A percentile compares a stretch with the other conserved stretches of the same genome.
phyloP scores from a whole-genome alignment of 1,139 yeast species.

The Komagataea norvegica region DNA sequence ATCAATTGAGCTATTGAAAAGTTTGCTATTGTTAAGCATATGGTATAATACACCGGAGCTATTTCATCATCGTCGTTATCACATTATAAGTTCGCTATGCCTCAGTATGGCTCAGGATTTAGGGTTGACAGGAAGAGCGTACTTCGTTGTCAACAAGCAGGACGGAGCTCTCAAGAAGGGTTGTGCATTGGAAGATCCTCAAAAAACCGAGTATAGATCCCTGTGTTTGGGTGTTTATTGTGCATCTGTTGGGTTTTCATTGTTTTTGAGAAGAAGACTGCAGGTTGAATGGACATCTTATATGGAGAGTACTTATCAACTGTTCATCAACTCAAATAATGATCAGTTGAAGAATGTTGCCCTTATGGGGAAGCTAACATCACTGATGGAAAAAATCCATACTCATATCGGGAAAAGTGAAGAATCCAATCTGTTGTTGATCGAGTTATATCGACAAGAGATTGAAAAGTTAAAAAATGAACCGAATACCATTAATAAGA shows the following conservation, averaged over 20 bases:
- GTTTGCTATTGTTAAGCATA: conserved; percentile 54
- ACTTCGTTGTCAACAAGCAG: conserved; percentile 35
- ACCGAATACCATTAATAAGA: conserved; percentile 19
- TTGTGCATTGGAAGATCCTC: conserved; percentile 26
- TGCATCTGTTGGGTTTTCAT: conserved; percentile 47
- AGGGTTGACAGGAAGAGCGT: conserved; percentile 58
- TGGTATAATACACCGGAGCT: conserved; percentile 88
- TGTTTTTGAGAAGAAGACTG: conserved; percentile 49
- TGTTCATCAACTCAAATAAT: conserved; percentile 38
- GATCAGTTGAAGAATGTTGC: conserved; percentile 42
- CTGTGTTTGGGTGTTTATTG: conserved; percentile 46
- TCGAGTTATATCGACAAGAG: conserved; percentile 40
- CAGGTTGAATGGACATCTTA: conserved; percentile 44
- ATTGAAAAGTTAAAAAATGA: conserved; percentile 33
- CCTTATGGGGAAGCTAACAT: conserved; percentile 53
- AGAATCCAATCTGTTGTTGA: conserved; percentile 30
- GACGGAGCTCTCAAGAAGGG: conserved; percentile 35
- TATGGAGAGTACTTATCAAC: conserved; percentile 57
- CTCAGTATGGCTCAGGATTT: conserved; percentile 71
- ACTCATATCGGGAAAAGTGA: conserved; percentile 41
- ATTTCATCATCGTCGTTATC: conserved; percentile 73
- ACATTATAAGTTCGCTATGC: conserved; percentile 60
- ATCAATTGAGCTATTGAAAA: conserved; percentile 60
- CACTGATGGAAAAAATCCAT: conserved; percentile 60
- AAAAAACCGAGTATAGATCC: conserved; percentile 38